Percentiles rank a stretch among this genome's conserved stretches.
Evolutionary conservation across 2,329 filamentous ascomycete species (phyloP).

Genomic region (Verticillium longisporum): DNA sequence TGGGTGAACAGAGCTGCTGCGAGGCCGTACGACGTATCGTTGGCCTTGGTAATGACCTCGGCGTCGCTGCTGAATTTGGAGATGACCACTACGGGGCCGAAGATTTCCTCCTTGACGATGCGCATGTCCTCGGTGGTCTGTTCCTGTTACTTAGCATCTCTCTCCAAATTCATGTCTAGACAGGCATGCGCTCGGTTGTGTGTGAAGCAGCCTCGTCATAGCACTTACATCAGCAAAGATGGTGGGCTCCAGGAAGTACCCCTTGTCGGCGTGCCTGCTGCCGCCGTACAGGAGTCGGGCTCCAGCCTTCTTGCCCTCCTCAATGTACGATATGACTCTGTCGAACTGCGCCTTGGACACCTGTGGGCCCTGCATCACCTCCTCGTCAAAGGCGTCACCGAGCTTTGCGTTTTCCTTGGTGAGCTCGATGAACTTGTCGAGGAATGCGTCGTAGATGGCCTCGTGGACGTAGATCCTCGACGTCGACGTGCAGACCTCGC

Average conservation of each 20-base stretch:
- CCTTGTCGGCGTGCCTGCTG: slow-evolving; percentile 8
- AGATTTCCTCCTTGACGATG: slow-evolving; percentile 22
- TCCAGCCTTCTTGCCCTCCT: slow-evolving; percentile 55
- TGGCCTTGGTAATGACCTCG: slow-evolving; percentile 19
- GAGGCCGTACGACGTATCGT: slow-evolving; percentile 44
- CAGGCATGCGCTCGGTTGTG: background rate
- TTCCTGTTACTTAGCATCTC: background rate
- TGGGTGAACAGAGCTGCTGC: slow-evolving; percentile 49
- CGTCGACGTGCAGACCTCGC: slow-evolving; percentile 52
- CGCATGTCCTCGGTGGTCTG: slow-evolving; percentile 15
- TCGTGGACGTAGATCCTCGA: slow-evolving; percentile 55
- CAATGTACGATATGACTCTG: slow-evolving; percentile 57
- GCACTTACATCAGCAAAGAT: slow-evolving; percentile 16
- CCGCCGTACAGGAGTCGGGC: slow-evolving; percentile 53
- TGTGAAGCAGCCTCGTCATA: background rate
- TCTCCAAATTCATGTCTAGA: too few species aligned
- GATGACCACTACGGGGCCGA: slow-evolving; percentile 20
- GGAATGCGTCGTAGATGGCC: slow-evolving; percentile 48
- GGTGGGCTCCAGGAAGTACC: slow-evolving; percentile 16
- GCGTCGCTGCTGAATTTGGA: slow-evolving; percentile 16
- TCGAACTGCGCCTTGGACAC: slow-evolving; percentile 59
- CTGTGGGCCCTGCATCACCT: slow-evolving; percentile 60
- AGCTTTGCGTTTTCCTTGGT: slow-evolving; percentile 44
- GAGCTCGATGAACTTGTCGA: slow-evolving; percentile 51
- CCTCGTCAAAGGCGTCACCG: slow-evolving; percentile 55